Percentiles rank a stretch among this genome's conserved stretches.
These are phyloP conservation scores for Verticillium klebahnii DNA, from an alignment of 2,329 filamentous ascomycete genomes.

Conservation along the genomic window DNA sequence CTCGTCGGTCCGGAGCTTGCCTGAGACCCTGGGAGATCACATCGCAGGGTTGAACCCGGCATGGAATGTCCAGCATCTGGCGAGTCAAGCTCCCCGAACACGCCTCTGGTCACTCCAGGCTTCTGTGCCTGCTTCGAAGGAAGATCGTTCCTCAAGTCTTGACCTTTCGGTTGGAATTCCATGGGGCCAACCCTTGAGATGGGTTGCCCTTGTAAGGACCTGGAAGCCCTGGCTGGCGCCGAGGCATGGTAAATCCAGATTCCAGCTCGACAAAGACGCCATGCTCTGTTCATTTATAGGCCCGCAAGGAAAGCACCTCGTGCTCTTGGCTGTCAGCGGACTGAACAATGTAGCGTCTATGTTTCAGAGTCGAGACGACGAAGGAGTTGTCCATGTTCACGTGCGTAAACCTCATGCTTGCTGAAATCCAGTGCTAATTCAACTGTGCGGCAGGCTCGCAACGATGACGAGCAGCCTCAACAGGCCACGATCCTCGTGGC, in stretches of 20 bases:
- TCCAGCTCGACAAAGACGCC: slow-evolving; percentile 71
- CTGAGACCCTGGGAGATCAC: slow-evolving; percentile 45
- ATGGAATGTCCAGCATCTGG: slow-evolving; percentile 47
- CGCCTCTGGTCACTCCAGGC: slow-evolving; percentile 65
- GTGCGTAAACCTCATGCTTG: slow-evolving; percentile 34
- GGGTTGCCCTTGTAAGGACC: slow-evolving; percentile 76
- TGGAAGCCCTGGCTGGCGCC: slow-evolving; percentile 86
- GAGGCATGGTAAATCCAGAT: slow-evolving; percentile 67
- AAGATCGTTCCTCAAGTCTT: slow-evolving; percentile 52
- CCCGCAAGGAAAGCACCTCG: slow-evolving; percentile 66
- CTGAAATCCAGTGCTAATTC: neutral
- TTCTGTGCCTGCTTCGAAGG: slow-evolving; percentile 50
- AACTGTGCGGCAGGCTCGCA: slow-evolving; percentile 43
- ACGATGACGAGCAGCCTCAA: slow-evolving; percentile 56
- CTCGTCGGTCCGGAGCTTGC: slow-evolving; percentile 18
- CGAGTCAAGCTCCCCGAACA: slow-evolving; percentile 64
- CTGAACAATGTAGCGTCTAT: slow-evolving; percentile 65
- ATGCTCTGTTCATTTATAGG: slow-evolving; percentile 75
- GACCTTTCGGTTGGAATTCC: slow-evolving; percentile 59
- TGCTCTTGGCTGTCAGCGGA: slow-evolving; percentile 74
- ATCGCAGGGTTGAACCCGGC: slow-evolving; percentile 53
- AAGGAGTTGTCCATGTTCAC: slow-evolving; percentile 58
- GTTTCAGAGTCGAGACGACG: slow-evolving; percentile 60
- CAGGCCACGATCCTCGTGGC: slow-evolving; percentile 64
- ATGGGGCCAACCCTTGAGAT: slow-evolving; percentile 48